Evolutionary conservation across 2,329 filamentous ascomycete species (phyloP), one percentile per base, ranked within the genome.

Genomic region (Rutstroemia sp.): DNA sequence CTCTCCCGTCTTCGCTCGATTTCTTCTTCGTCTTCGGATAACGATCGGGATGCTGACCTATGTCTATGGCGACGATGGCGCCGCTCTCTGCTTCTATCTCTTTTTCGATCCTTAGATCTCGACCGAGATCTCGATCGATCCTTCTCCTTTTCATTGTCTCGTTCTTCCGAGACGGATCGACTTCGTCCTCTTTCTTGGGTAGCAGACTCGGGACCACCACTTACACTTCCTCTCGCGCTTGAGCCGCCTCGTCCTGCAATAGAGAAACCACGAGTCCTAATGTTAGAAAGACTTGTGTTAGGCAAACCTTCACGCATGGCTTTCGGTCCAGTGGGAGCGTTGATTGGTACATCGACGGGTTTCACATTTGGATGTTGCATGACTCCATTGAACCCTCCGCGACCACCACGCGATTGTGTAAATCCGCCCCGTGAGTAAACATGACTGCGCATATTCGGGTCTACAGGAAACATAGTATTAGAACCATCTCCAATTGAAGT

Each of bases 281-380:
- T 70, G 65, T 87, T 81, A 62, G 85, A 80, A 53, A 88, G 80
- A 63, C 88, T 89, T 57, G 86, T 92, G 71, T 95, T 95, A 52
- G 89, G 88, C 10, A 91, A 77, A 30, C 91, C 90, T 72, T 94
- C 87, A 61, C 92, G 82, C 90, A 97, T 95, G 18, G 94, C 94
- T 73, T 94, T 92, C 49, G 94, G 94, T 9, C 92, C 94, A 54
- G 88, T 95, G 27, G 94, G 94, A 27, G 94, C 94, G 73, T 79
- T 90, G 73, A 84, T 71, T 46, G 83, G 83, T 52, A 78, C 74
- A 56, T 72, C 71, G 61, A 69, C 58, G 39, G 65, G 57, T 65
- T 69, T 69, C 49, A 69, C 60, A 62, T 63, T 62, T 41, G 66
- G 62, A 47, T 66, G 66, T 62, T 56, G 54, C 49, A 56, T 56